Evolutionary conservation across 768 basidiomycete species (phyloP).

Genomic region (Macrolepiota fuliginosa): DNA sequence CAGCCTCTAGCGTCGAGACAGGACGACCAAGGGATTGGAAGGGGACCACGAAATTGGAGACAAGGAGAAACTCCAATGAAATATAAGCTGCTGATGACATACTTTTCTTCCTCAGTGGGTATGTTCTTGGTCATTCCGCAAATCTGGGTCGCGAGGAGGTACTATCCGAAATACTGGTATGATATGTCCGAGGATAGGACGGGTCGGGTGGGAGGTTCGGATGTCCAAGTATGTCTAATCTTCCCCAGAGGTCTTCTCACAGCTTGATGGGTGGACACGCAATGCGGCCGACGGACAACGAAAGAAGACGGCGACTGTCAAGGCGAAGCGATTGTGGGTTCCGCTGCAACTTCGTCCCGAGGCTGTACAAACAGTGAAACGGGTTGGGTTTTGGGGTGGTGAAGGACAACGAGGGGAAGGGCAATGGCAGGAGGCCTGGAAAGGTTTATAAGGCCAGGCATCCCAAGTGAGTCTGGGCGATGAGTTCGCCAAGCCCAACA

Average conservation of each 20-base stretch:
- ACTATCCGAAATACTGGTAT: not conserved
- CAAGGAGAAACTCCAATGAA: not conserved
- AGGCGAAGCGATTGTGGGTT: not conserved
- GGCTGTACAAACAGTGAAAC: not conserved
- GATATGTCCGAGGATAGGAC: not conserved
- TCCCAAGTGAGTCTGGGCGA: constrained; percentile 13
- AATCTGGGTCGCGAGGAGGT: not conserved
- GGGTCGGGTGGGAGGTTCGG: not conserved
- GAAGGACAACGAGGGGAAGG: not conserved
- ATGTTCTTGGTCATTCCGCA: not conserved
- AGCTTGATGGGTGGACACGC: not conserved
- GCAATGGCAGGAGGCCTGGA: not conserved
- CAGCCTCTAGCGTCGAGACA: not conserved
- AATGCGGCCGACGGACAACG: not conserved
- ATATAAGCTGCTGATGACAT: not conserved
- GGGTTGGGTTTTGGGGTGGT: not conserved
- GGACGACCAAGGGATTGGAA: not conserved
- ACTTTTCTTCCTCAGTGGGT: not conserved
- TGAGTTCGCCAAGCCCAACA: constrained; percentile 10
- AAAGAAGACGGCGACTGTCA: not conserved
- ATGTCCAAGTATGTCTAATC: not conserved
- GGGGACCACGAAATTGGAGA: not conserved
- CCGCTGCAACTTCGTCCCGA: not conserved
- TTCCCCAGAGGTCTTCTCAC: not conserved
- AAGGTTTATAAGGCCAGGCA: constrained; percentile 12